Percentiles rank a stretch among this genome's conserved stretches.
Evolutionary conservation across 768 basidiomycete species (phyloP).

Genomic region (Suillus tomentosus): DNA sequence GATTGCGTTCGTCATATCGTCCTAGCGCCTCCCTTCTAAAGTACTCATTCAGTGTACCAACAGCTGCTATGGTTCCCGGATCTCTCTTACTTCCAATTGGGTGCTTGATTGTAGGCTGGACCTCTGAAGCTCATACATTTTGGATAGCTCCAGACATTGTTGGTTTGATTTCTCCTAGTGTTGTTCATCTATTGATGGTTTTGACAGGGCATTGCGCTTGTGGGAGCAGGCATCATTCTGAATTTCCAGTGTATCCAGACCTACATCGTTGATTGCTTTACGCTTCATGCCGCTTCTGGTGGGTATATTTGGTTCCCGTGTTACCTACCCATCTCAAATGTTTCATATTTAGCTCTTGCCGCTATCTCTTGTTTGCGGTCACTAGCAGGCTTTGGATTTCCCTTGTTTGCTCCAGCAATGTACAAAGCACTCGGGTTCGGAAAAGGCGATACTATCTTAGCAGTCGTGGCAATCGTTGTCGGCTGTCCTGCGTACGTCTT

Average conservation of each 20-base stretch:
- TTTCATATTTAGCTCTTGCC: constrained; percentile 52
- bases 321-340: neutral
- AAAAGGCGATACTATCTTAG: constrained; percentile 67
- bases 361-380: constrained; percentile 65
- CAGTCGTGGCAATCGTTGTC: constrained; percentile 54
- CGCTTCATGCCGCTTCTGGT: constrained; percentile 63
- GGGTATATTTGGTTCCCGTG: neutral
- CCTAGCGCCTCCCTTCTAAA: neutral
- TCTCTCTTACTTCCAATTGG: constrained; percentile 66
- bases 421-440: constrained; percentile 68
- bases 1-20: constrained; percentile 42
- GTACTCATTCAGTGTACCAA: constrained; percentile 13
- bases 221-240: constrained; percentile 62
- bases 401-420: constrained; percentile 75
- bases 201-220: constrained; percentile 53
- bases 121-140: constrained; percentile 52
- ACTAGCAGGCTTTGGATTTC: constrained; percentile 74
- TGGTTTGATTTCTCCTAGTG: constrained; percentile 20
- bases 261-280: constrained; percentile 70
- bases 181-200: neutral
- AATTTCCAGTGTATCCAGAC: constrained; percentile 64
- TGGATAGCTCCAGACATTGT: constrained; percentile 78
- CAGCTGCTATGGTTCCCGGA: constrained; percentile 63
- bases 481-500: constrained; percentile 53
- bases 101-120: constrained; percentile 72